Evolutionary conservation across 441 rosid species (phyloP), one percentile per base, ranked within the genome.

Genomic region (Manihot esculenta): DNA sequence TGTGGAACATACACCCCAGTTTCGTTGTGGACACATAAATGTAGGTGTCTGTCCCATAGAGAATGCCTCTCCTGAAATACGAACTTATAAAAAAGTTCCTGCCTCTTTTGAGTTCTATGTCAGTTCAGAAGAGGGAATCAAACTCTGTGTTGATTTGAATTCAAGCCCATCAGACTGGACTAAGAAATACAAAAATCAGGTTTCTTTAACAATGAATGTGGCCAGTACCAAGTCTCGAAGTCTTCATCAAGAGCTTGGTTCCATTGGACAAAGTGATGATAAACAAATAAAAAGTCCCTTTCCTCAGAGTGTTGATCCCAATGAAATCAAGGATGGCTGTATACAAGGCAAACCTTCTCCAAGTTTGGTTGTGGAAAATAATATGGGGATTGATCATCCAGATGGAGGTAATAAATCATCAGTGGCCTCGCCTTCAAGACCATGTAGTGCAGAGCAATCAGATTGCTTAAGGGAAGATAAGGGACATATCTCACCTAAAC

Each of bases 141-240:
- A 86, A 66, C 94, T 93, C 68, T 86, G 77, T 68, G 96, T 93
- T 77, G 98, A 93, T 80, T 73, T 93, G 61, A 80, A 77, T 77
- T 88, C 87, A 55, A 84, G 77, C 72, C 92, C 91, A 65, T 80
- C 84, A 74, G 90, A 88, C 21, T 93, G 94, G 98, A 80, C 80
- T 68, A 84, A 81, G 48, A 85, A 84, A 76, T 76, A 87, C 81
- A 84, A 77, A 72, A 75, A 72, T 38, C 88, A 86, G 82, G 84
- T 90, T 73, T 75, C 78, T 78, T 80, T 83, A 42, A 73, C 62
- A 77, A 85, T 86, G 66, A 84, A 77, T 76, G 72, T 75, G 64
- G 63, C 69, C 62, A 76, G 68, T 58, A 76, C 76, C 49, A 89
- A 82, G 80, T 71, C 85, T 44, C 69, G 76, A 71, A 73, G 78